These are phyloP conservation scores for Primulina huaijiensis DNA, from an alignment of 257 asterid genomes.

Conservation along the genomic window DNA sequence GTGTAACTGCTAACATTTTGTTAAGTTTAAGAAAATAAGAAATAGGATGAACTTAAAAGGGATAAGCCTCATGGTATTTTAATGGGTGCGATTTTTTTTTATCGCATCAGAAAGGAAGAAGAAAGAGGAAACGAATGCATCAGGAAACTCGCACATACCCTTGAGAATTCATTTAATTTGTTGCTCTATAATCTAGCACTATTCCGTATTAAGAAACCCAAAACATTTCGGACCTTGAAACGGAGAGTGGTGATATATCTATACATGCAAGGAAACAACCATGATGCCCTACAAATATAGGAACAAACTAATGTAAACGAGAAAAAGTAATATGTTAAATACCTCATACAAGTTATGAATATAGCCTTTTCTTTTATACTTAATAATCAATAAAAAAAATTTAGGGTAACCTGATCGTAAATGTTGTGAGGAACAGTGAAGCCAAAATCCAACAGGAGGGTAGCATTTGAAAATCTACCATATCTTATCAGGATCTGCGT, in stretches of 20 bases:
- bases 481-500: slow-evolving; percentile 62
- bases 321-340: too few relatives aligned
- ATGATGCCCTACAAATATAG: too few relatives aligned
- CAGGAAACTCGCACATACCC: background rate
- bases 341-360: too few relatives aligned
- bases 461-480: slow-evolving; percentile 70
- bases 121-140: background rate
- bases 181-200: background rate
- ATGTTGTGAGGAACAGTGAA: slow-evolving; percentile 60
- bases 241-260: background rate
- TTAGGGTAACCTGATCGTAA: slow-evolving; percentile 50
- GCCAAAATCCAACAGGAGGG: slow-evolving; percentile 77
- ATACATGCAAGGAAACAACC: too few relatives aligned
- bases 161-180: too few relatives aligned
- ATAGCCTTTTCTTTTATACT: too few relatives aligned
- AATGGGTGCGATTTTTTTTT: too few relatives aligned
- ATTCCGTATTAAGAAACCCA: background rate
- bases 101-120: too few relatives aligned
- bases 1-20: background rate
- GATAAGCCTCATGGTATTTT: background rate
- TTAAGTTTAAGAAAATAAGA: background rate
- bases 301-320: too few relatives aligned
- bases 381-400: background rate
- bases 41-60: background rate
- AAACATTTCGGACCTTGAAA: background rate